Evolutionary conservation across 495 filamentous ascomycete species (phyloP), one percentile per base, ranked within the genome.

Genomic region (Penicillium psychrofluorescens): DNA sequence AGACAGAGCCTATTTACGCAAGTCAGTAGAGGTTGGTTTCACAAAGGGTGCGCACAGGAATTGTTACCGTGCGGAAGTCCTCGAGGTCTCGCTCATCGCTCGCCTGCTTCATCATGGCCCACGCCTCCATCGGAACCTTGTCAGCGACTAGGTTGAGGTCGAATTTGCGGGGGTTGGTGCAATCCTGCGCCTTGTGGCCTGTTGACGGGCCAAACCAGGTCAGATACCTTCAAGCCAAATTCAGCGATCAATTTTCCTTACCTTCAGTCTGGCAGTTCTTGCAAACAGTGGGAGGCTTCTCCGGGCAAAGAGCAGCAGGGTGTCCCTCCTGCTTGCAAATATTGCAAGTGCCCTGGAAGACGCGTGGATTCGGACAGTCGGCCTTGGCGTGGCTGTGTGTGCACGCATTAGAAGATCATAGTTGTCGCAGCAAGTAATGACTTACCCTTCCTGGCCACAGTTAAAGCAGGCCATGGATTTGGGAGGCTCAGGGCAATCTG

Each of bases 251-350:
- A 7, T 11, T 49, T 12, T 22, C 49, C 61, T 55, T 63, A 85
- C 87, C 89, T 66, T 86, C 80, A 39, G 76, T 44, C 40, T 75
- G 68, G 59, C 91, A 97, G 56, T 90, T 88, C 43, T 74, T 78
- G 75, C 91, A 97, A 7, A 77, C 53, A 14, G 70, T 58, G 7
- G 81, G 67, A 2, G 78, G 78, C 44, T 72, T 77, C 1, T 78
- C 63, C 0, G 90, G 88, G 49, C 90, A 96, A 35, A 88, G 80
- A 27, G 74, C 64, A 11, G 83, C 72, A 11, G 68, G 74, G 47
- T 94, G 89, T 4, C 88, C 88, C 48, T 86, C 72, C 56, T 86
- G 55, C n/a, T 72, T 62, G 56, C 90, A 96, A 44, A 72, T 45
- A 37, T 74, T 76, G 69, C 91, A 97, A n/a, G 66, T 70, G 11